Conservation (phyloP, 2,329 filamentous ascomycete species). For the Pseudocercospora fijiensis region DNA sequence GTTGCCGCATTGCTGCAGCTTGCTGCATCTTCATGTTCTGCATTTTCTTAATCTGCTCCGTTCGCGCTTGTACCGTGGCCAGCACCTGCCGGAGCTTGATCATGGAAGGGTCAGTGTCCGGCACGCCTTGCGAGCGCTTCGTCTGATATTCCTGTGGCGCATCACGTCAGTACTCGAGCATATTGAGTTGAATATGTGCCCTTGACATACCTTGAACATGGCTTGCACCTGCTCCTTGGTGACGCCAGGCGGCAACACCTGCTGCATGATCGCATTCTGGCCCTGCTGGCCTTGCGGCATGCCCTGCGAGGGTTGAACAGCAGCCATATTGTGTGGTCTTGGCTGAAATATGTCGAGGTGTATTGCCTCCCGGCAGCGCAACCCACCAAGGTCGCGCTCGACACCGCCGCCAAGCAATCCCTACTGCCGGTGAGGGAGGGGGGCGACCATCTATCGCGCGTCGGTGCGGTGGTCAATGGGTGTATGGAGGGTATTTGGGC, state of each 20-base stretch:
- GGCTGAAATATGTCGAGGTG: conserved; percentile 15
- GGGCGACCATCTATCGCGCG: conserved; percentile 16
- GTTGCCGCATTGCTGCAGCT: conserved; percentile 43
- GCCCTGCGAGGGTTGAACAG: conserved; percentile 33
- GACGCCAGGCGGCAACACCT: conserved; percentile 51
- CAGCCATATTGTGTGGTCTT: conserved; percentile 29
- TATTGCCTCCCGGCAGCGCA: conserved; percentile 18
- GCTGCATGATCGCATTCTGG: conserved; percentile 24
- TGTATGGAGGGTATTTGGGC: not conserved
- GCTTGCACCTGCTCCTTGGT: conserved; percentile 78
- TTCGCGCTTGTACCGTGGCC: conserved; percentile 60
- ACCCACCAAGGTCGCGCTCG: conserved; percentile 24
- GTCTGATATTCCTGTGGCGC: conserved; percentile 72
- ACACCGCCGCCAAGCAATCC: conserved; percentile 14
- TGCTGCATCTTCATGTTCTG: conserved; percentile 37
- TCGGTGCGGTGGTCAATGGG: not conserved
- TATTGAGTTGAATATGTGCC: not conserved
- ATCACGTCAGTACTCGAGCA: conserved; percentile 16
- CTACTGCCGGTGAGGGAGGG: conserved; percentile 4
- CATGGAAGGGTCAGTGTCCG: conserved; percentile 80
- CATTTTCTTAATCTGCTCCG: conserved; percentile 51
- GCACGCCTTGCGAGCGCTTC: conserved; percentile 82
- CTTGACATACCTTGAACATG: conserved; percentile 60
- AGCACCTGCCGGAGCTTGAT: conserved; percentile 78
- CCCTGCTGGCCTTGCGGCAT: conserved; percentile 27